These are phyloP conservation scores for Citrus medica DNA, from an alignment of 345 rosid species.

Conservation along the genomic window DNA sequence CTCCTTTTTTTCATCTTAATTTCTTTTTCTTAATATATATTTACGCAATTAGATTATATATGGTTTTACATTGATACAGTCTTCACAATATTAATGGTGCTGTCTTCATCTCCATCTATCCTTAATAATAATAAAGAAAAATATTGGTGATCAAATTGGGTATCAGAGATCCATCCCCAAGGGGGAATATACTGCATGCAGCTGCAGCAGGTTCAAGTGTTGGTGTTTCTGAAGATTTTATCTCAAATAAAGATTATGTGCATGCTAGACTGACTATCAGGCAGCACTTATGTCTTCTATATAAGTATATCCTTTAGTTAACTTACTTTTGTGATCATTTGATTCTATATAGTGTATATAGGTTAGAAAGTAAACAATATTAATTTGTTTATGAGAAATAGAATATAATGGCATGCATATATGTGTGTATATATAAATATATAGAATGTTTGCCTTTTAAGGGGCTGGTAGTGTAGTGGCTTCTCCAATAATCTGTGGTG, in stretches of 20 bases:
- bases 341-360: background rate
- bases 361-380: background rate
- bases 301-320: too few relatives aligned
- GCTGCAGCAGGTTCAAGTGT: background rate
- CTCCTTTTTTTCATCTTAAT: background rate
- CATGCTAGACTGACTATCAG: too few relatives aligned
- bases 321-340: background rate
- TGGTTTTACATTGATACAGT: background rate
- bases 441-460: background rate
- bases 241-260: background rate
- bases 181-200: background rate
- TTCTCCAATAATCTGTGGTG: too few relatives aligned
- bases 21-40: too few relatives aligned
- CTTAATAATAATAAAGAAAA: background rate
- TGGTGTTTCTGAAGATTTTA: conserved; percentile 15
- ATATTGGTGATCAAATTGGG: background rate
- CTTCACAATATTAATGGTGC: background rate
- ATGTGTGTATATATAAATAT: too few relatives aligned
- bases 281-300: background rate
- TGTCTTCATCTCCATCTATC: background rate
- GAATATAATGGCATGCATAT: background rate
- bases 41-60: background rate
- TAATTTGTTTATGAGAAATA: background rate
- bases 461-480: too few relatives aligned
- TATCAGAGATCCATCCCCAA: background rate